Conservation (phyloP, 306 rosid genomes). For the Rosa persica region DNA sequence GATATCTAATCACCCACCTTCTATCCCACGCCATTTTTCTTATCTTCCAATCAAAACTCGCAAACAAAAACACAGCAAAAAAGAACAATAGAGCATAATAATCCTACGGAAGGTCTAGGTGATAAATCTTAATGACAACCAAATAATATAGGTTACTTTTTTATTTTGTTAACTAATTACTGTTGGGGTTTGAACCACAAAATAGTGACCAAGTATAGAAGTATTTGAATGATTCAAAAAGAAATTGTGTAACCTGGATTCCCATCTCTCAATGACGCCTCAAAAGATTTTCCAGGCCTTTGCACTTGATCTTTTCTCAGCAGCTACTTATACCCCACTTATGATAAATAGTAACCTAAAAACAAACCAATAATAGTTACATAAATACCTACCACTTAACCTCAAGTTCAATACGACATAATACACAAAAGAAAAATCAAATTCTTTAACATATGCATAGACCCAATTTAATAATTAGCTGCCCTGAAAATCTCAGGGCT, state of each 20-base stretch:
- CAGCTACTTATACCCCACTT: slow-evolving; percentile 4
- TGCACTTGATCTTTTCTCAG: not conserved
- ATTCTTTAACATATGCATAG: not conserved
- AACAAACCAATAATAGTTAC: not conserved
- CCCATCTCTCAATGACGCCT: not conserved
- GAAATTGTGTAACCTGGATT: not conserved
- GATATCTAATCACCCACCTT: not conserved
- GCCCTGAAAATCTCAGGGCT: not conserved
- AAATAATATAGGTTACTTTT: not conserved
- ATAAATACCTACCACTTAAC: not conserved
- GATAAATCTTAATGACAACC: not conserved
- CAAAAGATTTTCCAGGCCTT: not conserved
- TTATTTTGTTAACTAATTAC: not conserved
- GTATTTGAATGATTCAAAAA: not conserved
- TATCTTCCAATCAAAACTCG: not conserved
- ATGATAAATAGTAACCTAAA: slow-evolving; percentile 1
- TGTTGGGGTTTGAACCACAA: not conserved
- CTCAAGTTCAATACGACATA: not conserved
- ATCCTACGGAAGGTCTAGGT: not conserved
- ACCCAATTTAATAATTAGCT: not conserved
- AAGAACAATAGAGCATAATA: not conserved
- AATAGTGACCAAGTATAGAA: not conserved
- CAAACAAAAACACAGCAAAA: not conserved
- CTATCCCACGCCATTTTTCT: not conserved
- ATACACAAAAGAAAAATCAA: not conserved